phyloP scores from a whole-genome alignment of 2,329 filamentous ascomycete genomes.

The Dryadomyces sulphureus region DNA sequence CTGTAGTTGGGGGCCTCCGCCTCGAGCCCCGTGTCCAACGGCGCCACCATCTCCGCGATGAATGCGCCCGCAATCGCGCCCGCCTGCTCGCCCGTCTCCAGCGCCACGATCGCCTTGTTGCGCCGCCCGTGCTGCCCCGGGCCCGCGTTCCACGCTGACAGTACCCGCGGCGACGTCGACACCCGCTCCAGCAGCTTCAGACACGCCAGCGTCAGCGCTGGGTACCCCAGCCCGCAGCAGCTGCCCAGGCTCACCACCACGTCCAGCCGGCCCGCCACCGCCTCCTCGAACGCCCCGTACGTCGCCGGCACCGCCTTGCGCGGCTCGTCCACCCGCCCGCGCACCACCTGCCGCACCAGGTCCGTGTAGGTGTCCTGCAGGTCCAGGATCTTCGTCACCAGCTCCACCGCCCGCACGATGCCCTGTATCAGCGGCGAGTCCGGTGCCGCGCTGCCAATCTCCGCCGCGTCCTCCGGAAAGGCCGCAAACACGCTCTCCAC shows the following conservation, averaged over 20 bases:
- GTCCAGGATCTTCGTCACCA: conserved; percentile 70
- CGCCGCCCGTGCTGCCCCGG: conserved; percentile 48
- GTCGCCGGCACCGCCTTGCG: conserved; percentile 52
- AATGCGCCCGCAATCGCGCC: conserved; percentile 67
- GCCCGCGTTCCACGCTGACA: conserved; percentile 50
- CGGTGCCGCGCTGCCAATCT: conserved; percentile 56
- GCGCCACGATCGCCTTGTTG: conserved; percentile 76
- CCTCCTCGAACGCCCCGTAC: conserved; percentile 84
- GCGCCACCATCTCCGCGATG: conserved; percentile 49
- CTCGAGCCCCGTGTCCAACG: conserved; percentile 59
- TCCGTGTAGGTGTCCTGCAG: conserved; percentile 86
- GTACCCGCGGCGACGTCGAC: conserved; percentile 68
- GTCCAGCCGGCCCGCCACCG: conserved; percentile 63
- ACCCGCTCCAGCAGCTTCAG: conserved; percentile 75
- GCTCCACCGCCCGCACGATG: conserved; percentile 65
- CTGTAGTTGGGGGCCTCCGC: conserved; percentile 57
- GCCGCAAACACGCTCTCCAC: conserved; percentile 64
- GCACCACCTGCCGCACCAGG: conserved; percentile 67
- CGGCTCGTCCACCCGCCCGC: conserved; percentile 44
- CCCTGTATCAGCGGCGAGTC: conserved; percentile 73
- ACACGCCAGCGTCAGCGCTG: conserved; percentile 65
- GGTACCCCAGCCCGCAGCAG: conserved; percentile 74
- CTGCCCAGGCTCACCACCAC: conserved; percentile 71
- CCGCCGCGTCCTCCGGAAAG: conserved; percentile 59
- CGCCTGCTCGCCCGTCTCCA: conserved; percentile 68